phyloP scores from a whole-genome alignment of 2,329 filamentous ascomycete genomes.

The Cladophialophora carrionii region DNA sequence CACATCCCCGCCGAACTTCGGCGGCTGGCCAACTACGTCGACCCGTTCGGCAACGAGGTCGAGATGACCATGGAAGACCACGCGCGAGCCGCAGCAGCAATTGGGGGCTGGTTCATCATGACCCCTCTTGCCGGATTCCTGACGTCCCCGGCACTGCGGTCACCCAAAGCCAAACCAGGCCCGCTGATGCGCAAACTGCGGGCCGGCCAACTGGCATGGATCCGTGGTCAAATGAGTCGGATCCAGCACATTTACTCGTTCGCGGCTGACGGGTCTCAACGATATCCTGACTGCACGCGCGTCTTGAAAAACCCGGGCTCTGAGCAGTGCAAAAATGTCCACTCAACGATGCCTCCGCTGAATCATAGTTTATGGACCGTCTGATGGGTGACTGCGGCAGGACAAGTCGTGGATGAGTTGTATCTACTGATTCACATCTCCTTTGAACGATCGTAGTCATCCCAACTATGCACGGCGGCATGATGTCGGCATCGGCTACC shows the following conservation, averaged over 20 bases:
- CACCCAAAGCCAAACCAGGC: conserved; percentile 3
- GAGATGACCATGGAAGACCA: conserved; percentile 34
- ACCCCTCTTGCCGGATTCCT: conserved; percentile 27
- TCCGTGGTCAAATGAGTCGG: conserved; percentile 25
- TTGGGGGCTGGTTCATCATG: conserved; percentile 33
- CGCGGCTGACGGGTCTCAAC: conserved; percentile 12
- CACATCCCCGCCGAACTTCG: conserved; percentile 27
- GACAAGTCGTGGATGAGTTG: background rate
- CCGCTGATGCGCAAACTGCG: conserved; percentile 24
- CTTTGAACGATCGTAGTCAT: background rate
- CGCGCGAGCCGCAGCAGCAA: conserved; percentile 28
- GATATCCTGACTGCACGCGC: conserved; percentile 1
- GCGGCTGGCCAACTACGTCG: conserved; percentile 29
- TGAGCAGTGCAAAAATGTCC: background rate
- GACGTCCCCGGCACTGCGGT: conserved; percentile 5
- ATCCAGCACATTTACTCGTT: conserved; percentile 31
- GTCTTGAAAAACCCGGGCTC: background rate
- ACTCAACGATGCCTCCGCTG: background rate
- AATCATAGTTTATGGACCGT: conserved; percentile 1
- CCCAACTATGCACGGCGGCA: background rate
- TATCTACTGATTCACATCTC: background rate
- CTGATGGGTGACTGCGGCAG: background rate
- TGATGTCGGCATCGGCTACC: background rate
- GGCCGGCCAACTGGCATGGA: conserved; percentile 28
- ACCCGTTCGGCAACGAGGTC: conserved; percentile 27